Conservation (phyloP, 805 yeast genomes). For the Gaillardinia entomophila region DNA sequence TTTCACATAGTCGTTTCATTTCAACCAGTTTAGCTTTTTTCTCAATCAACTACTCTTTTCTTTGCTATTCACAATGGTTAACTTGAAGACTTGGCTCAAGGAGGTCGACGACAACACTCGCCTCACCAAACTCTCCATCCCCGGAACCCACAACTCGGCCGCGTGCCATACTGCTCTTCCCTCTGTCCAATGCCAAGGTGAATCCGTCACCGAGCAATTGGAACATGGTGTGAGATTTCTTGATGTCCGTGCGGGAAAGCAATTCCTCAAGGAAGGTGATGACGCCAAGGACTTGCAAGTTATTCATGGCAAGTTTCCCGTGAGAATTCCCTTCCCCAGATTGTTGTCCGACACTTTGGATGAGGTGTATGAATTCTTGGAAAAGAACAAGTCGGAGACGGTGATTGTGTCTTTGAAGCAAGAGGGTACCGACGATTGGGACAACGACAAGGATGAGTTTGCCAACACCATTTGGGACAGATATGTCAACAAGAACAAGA, state of each 20-base stretch:
- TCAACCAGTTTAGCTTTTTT: not conserved
- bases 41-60: conserved; percentile 1
- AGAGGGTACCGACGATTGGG: conserved; percentile 68
- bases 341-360: conserved; percentile 46
- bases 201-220: conserved; percentile 54
- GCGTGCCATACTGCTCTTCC: conserved; percentile 70
- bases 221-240: conserved; percentile 70
- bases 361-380: conserved; percentile 55
- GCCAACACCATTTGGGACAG: conserved; percentile 54
- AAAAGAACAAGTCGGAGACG: conserved; percentile 48
- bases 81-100: conserved; percentile 48
- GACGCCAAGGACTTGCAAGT: conserved; percentile 54
- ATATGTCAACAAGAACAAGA: conserved; percentile 44
- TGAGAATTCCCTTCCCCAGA: conserved; percentile 51
- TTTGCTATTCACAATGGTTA: conserved; percentile 23
- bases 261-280: conserved; percentile 46
- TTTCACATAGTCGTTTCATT: not conserved
- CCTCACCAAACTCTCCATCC: conserved; percentile 54
- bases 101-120: conserved; percentile 45
- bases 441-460: conserved; percentile 58
- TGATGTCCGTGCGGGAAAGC: conserved; percentile 60
- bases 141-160: conserved; percentile 84
- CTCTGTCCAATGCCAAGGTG: conserved; percentile 72
- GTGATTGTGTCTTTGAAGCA: conserved; percentile 67
- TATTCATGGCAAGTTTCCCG: conserved; percentile 74